A percentile compares a stretch with the other conserved stretches of the same genome.
Conservation (phyloP, 1,284 basidiomycete species). For the Cutaneotrichosporon sp. region DNA sequence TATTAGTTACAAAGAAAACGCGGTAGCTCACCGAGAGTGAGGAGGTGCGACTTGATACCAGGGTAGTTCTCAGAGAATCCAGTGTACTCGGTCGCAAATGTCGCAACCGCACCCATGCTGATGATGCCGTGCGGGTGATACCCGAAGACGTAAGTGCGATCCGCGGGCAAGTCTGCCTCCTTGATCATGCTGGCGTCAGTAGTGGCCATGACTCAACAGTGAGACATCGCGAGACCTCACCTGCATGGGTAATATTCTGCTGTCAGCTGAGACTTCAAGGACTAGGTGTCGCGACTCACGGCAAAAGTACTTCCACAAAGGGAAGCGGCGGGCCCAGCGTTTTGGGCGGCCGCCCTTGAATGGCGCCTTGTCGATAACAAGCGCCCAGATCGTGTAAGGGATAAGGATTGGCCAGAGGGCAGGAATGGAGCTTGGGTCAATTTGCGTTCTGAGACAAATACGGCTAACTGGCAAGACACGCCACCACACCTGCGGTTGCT, state of each 20-base stretch:
- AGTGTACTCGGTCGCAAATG: constrained; percentile 91
- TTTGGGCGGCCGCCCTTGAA: constrained; percentile 73
- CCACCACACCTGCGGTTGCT: not conserved
- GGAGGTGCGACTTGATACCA: constrained; percentile 85
- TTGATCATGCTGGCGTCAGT: constrained; percentile 37
- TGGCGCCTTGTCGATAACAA: constrained; percentile 70
- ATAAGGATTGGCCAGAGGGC: constrained; percentile 80
- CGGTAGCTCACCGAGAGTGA: constrained; percentile 64
- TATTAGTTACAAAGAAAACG: not conserved
- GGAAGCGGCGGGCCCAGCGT: constrained; percentile 69
- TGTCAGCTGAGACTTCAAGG: constrained; percentile 38
- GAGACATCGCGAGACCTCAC: constrained; percentile 20
- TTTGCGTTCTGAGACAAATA: not conserved
- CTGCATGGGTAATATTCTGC: constrained; percentile 82
- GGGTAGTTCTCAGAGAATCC: constrained; percentile 90
- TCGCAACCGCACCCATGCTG: constrained; percentile 83
- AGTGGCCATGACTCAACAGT: not conserved
- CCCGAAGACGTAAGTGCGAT: constrained; percentile 92
- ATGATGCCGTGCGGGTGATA: constrained; percentile 97
- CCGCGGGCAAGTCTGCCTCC: constrained; percentile 84
- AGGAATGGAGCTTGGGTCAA: constrained; percentile 71
- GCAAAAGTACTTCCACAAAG: constrained; percentile 65
- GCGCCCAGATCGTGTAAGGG: constrained; percentile 79
- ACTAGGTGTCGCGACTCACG: constrained; percentile 28
- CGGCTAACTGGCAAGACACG: not conserved